Evolutionary conservation across 495 filamentous ascomycete genomes (phyloP), one percentile per base, ranked within the genome.

Genomic region (Neurospora cerealis): DNA sequence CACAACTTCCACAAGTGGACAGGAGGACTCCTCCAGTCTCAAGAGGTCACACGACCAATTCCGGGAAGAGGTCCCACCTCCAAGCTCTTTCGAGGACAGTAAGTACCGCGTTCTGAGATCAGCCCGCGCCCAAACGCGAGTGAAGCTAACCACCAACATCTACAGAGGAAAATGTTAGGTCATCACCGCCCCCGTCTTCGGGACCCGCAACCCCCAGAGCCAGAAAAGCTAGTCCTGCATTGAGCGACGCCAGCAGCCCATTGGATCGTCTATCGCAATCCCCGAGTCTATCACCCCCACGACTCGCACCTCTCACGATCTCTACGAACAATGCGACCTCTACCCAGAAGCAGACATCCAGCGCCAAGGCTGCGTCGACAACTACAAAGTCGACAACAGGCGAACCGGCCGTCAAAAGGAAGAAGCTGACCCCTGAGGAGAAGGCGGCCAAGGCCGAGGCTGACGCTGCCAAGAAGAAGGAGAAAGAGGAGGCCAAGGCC

Each of bases 361-460:
- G 28, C 28, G 54, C 54, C 54, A 66, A 66, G 54, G 54, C 54
- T 66, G 54, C 54, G 7, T 21, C 39, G 38, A 7, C 75, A 73
- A 28, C 71, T 19, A 28, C 73, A 46, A 37, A 54, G 71, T 8
- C 21, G 75, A 75, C 32, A 69, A 72, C 71, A 72, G 75, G 70
- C 69, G 75, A 76, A 75, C 78, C 78, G 9, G 74, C 74, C 60
- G 72, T 60, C 66, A 91, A 88, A 75, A 88, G 85, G 74, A 82
- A 83, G 71, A 90, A 89, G 0, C 80, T 85, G 42, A 84, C 83
- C 24, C 85, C 87, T 44, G 87, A 88, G 48, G 88, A 90, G 74
- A 84, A 83, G 74, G 83, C 78, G 40, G 82, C 82, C 39, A 85
- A 83, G 62, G 76, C 75, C 17, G 75, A 78, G 38, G 86, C 85